Evolutionary conservation across 805 yeast genomes (phyloP), one percentile per base, ranked within the genome.

Genomic region (Yarrowia phangngaensis): DNA sequence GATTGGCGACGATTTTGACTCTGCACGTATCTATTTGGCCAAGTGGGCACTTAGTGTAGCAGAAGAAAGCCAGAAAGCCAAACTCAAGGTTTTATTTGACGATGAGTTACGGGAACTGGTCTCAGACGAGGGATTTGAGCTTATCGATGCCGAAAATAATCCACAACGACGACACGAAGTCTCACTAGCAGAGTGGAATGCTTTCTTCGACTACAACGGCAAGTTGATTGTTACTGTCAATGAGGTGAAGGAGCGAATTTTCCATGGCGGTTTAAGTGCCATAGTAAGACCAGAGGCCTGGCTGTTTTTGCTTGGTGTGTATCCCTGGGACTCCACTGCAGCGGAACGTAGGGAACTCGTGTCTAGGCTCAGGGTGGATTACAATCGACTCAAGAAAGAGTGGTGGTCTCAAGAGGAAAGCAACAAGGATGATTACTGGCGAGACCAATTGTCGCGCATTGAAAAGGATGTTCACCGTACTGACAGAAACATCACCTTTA

Each of bases 1-100:
- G 50, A 76, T 90, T 19, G 85, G 92, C 52, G 84, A 86, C 54
- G 97, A 90, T 54, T 92, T 89, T 61, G 97, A 89, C 60, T 80
- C 90, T 45, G 97, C 97, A 0, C 75, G 89, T 48, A 83, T 88
- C 4, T 90, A 87, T 63, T 70, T 90, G 52, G 97, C 97, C 4
- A 89, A 88, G 67, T 92, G 97, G 97, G 97, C 97, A 0, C 74
- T 86, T 57, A 86, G 86, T 20, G 92, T 92, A 8, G 92, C 90
- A 57, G 89, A 88, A 58, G 95, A 90, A 63, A 92, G 95, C 2
- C 88, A 79, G 56, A 75, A 77, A 50, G 64, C 71, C 58, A 67
- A 64, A 53, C 62, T 61, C 22, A 57, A 60, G 30, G 60, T 69
- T 20, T 64, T 66, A 13, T 67, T 70, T 69, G 60, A 63, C 19